phyloP scores from a whole-genome alignment of 371 early-diverging fungal species.

The Massospora cicadina region DNA sequence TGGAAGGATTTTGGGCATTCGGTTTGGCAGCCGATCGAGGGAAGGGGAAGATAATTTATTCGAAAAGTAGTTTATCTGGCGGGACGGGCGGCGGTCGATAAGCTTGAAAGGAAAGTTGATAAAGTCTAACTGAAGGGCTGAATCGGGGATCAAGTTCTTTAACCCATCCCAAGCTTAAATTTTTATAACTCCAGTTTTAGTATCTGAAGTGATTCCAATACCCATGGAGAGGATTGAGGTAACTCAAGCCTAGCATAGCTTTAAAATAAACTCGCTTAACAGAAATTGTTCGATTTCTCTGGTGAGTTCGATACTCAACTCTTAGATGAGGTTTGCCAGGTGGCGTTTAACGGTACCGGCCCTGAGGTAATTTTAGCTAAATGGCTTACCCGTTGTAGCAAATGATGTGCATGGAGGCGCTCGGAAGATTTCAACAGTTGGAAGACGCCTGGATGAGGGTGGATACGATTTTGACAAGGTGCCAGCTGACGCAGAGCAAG shows the following conservation, averaged over 20 bases:
- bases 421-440: constrained; percentile 52
- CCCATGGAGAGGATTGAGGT: not conserved
- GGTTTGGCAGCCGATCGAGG: too few relatives aligned
- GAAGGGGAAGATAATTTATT: too few relatives aligned
- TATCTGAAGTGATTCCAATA: too few relatives aligned
- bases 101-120: too few relatives aligned
- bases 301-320: not conserved
- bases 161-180: too few relatives aligned
- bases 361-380: not conserved
- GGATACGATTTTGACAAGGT: constrained; percentile 82
- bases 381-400: constrained; percentile 29
- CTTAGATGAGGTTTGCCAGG: not conserved
- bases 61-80: too few relatives aligned
- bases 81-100: too few relatives aligned
- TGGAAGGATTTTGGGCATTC: too few relatives aligned
- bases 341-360: not conserved
- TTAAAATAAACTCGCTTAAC: not conserved
- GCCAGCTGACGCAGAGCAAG: constrained; percentile 68
- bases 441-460: constrained; percentile 95
- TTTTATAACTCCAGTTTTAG: too few relatives aligned
- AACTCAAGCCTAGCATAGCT: not conserved
- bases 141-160: too few relatives aligned
- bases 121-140: too few relatives aligned
- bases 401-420: constrained; percentile 52
- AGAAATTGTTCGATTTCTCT: not conserved